Evolutionary conservation across 2,329 filamentous ascomycete species (phyloP), one percentile per base, ranked within the genome.

Genomic region (Stenocarpella maydis): DNA sequence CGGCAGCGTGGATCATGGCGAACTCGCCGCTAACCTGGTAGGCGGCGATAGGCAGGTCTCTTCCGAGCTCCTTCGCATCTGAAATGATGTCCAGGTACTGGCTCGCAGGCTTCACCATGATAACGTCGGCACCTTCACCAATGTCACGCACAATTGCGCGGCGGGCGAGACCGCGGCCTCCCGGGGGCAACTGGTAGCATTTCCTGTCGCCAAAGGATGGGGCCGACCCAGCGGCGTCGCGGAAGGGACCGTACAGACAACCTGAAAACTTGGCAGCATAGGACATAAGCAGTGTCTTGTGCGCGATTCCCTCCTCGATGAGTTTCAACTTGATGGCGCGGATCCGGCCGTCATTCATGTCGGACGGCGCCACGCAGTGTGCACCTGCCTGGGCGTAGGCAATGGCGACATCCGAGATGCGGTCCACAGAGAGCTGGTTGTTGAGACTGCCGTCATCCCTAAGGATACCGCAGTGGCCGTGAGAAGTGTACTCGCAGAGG

Each of bases 291-390:
- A 97, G 88, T 15, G 95, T 92, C 78, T 92, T 91, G 83, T 99
- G 96, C 8, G 95, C 92, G 75, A 98, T 92, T 66, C 95, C 95
- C 69, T 94, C 91, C 80, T 98, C 95, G 69, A 98, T 98, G 72
- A 99, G 86, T 85, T 98, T 98, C 66, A 98, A 88, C 86, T 99
- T 99, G 81, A 99, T 99, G 71, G 95, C 95, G 69, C 95, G 93
- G 76, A 99, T 97, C 73, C 96, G 92, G 34, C 96, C 96, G 79
- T 99, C 96, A 79, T 98, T 99, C 96, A 99, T 99, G 80, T 99
- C 96, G 1, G 94, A 97, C 2, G 96, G 96, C 0, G 96, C 96
- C 34, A 99, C 94, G 79, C 95, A 98, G 82, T 99, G 96, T 0
- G 95, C 96, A 69, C 96, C 96, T 19, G 96, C 96, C 76, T 91